Conservation (phyloP, 2,329 filamentous ascomycete genomes). For the Monosporascus sp. region DNA sequence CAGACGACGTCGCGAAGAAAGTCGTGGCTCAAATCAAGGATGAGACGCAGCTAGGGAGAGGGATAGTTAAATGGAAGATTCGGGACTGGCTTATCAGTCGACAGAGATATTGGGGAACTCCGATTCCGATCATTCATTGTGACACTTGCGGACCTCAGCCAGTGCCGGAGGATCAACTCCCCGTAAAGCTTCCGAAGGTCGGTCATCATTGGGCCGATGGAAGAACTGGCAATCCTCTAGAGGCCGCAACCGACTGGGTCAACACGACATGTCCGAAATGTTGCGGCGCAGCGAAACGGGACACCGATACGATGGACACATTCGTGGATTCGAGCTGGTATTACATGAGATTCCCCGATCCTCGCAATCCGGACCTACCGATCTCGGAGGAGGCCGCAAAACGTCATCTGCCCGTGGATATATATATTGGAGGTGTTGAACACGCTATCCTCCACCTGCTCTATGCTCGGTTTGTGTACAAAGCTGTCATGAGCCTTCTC, state of each 20-base stretch:
- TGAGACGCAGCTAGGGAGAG: constrained; percentile 51
- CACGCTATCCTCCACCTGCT: constrained; percentile 87
- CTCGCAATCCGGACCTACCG: constrained; percentile 55
- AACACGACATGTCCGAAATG: constrained; percentile 74
- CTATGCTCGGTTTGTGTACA: constrained; percentile 86
- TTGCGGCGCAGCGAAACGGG: constrained; percentile 63
- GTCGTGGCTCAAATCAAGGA: constrained; percentile 53
- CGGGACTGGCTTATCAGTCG: constrained; percentile 88
- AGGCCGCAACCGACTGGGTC: constrained; percentile 66
- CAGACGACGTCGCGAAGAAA: constrained; percentile 54
- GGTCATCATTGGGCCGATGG: constrained; percentile 63
- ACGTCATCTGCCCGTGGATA: constrained; percentile 65
- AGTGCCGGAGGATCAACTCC: constrained; percentile 70
- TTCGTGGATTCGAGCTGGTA: constrained; percentile 97
- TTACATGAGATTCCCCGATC: constrained; percentile 73
- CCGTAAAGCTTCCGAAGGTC: constrained; percentile 68
- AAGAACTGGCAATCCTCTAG: constrained; percentile 72
- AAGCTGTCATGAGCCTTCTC: constrained; percentile 63
- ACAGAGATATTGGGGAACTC: constrained; percentile 89
- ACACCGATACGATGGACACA: constrained; percentile 94
- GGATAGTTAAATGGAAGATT: constrained; percentile 71
- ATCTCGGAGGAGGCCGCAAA: constrained; percentile 58
- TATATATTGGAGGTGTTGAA: constrained; percentile 87
- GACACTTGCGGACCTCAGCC: constrained; percentile 69
- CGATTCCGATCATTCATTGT: constrained; percentile 86